Percentiles rank a stretch among this genome's conserved stretches.
These are phyloP conservation scores for Leccinum subgranulosum DNA, from an alignment of 768 basidiomycete genomes.

Conservation along the genomic window DNA sequence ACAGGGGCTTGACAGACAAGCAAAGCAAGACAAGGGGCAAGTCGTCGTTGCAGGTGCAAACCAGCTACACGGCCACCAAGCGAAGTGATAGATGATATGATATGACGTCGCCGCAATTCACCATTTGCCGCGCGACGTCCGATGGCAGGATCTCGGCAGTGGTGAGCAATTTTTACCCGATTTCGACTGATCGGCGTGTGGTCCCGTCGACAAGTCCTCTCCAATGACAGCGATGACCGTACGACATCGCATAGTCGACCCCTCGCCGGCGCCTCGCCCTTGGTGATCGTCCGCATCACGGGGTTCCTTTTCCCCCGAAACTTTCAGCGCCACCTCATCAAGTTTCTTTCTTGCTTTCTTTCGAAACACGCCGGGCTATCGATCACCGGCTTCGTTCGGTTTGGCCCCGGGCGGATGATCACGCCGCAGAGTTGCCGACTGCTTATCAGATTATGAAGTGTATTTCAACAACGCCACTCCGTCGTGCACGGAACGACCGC, in stretches of 20 bases:
- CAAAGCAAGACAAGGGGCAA: slow-evolving; percentile 10
- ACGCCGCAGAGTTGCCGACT: slow-evolving; percentile 21
- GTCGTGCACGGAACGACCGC: slow-evolving; percentile 19
- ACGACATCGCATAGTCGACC: neutral
- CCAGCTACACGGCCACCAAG: neutral
- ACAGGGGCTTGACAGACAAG: neutral
- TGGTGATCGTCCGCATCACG: neutral
- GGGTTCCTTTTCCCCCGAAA: neutral
- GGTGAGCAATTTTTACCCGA: neutral
- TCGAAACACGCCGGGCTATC: slow-evolving; percentile 14
- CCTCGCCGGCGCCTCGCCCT: slow-evolving; percentile 1
- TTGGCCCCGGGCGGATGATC: slow-evolving; percentile 13
- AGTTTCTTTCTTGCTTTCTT: neutral
- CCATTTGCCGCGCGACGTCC: neutral
- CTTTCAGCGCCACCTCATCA: slow-evolving; percentile 19
- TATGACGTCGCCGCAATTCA: neutral
- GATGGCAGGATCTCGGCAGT: slow-evolving; percentile 1
- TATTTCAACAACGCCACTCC: slow-evolving; percentile 18
- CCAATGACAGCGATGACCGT: neutral
- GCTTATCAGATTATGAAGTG: slow-evolving; percentile 5
- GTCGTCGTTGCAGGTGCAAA: slow-evolving; percentile 6
- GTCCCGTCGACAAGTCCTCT: slow-evolving; percentile 1
- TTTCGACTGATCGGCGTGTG: slow-evolving; percentile 6
- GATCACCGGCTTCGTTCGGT: neutral
- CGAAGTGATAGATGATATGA: neutral